Evolutionary conservation across 2,329 filamentous ascomycete species (phyloP).

Genomic region (Cordyceps cicadae): DNA sequence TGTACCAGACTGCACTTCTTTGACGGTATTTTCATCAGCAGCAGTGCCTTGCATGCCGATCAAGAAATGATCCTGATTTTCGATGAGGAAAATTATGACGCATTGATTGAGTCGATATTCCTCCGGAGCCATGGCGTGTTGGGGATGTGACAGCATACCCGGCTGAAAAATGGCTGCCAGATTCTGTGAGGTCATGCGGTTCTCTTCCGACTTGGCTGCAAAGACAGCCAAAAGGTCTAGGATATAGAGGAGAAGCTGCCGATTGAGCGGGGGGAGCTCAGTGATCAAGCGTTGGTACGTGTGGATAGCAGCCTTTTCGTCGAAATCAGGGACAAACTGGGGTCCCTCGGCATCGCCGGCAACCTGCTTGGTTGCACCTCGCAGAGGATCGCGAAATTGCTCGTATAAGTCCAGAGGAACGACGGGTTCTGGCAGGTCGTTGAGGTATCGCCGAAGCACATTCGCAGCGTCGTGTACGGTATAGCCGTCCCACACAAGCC

Average conservation of each 20-base stretch:
- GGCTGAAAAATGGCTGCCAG: constrained; percentile 96
- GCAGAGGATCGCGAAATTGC: constrained; percentile 76
- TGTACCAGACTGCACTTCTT: constrained; percentile 61
- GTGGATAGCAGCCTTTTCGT: constrained; percentile 63
- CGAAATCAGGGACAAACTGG: constrained; percentile 58
- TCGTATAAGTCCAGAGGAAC: constrained; percentile 92
- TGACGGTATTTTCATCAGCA: constrained; percentile 72
- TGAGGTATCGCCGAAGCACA: constrained; percentile 88
- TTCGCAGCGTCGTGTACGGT: constrained; percentile 98
- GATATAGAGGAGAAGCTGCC: constrained; percentile 90
- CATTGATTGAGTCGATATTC: constrained; percentile 95
- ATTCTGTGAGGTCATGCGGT: constrained; percentile 94
- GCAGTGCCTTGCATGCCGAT: constrained; percentile 98
- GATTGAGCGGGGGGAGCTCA: constrained; percentile 83
- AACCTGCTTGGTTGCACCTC: constrained; percentile 61
- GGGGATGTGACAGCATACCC: constrained; percentile 86
- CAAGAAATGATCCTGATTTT: constrained; percentile 96
- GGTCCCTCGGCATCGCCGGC: constrained; percentile 60
- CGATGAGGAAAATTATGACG: constrained; percentile 93
- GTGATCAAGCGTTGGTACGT: constrained; percentile 88
- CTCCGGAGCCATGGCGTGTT: constrained; percentile 88
- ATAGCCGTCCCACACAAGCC: constrained; percentile 92
- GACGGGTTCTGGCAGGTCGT: constrained; percentile 92
- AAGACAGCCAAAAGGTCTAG: constrained; percentile 94
- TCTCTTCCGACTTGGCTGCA: constrained; percentile 90